phyloP scores from a whole-genome alignment of 257 asterid species.

The Solanum megistacrolobum region DNA sequence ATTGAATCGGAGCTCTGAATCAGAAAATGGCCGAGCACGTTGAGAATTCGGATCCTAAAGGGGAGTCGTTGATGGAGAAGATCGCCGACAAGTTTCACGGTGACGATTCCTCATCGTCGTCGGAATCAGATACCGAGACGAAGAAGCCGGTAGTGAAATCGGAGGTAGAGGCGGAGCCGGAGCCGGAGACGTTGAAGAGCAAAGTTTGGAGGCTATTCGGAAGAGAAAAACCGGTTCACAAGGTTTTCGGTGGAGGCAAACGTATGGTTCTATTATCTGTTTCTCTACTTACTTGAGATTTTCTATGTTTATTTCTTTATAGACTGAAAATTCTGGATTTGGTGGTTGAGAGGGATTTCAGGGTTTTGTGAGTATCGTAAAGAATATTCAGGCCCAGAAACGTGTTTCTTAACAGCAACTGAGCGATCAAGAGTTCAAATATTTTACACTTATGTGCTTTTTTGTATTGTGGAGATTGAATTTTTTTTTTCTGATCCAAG shows the following conservation, averaged over 20 bases:
- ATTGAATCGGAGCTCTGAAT: neutral
- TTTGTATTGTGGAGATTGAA: neutral
- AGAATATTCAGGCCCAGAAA: neutral
- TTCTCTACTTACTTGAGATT: neutral
- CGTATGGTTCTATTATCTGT: constrained; percentile 30
- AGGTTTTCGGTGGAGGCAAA: constrained; percentile 80
- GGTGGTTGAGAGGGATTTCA: neutral
- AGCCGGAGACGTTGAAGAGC: constrained; percentile 31
- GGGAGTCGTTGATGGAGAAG: constrained; percentile 56
- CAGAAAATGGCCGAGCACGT: constrained; percentile 66
- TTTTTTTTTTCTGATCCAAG: neutral
- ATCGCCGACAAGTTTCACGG: constrained; percentile 48
- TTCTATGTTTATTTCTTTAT: neutral
- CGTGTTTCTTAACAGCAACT: neutral
- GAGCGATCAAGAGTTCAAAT: neutral
- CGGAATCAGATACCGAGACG: constrained; percentile 50
- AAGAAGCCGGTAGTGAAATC: neutral
- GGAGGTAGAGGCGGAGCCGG: neutral
- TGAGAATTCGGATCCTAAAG: constrained; percentile 52
- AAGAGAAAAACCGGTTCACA: constrained; percentile 66
- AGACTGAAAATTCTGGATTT: neutral
- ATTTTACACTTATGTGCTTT: neutral
- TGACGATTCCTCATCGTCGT: constrained; percentile 31
- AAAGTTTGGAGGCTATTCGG: constrained; percentile 49
- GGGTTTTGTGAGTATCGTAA: neutral